Evolutionary conservation across 2,329 filamentous ascomycete species (phyloP), one percentile per base, ranked within the genome.

Genomic region (Neoarthrinium moseri): DNA sequence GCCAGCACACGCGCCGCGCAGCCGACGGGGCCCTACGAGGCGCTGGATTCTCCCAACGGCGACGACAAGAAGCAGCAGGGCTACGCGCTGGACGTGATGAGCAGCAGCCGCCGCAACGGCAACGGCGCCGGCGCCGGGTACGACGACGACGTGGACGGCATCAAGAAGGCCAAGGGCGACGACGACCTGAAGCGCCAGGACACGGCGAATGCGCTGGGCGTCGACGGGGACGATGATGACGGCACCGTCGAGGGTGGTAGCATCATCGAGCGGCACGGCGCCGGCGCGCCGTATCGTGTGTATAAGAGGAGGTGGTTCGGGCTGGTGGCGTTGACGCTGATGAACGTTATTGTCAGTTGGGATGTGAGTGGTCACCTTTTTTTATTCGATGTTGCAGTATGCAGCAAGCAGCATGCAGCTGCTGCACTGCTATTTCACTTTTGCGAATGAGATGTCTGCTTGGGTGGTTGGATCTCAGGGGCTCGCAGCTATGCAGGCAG

Each of bases 341-440:
- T 97, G 68, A 99, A 97, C 64, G 86, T 96, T 46, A 82, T 97
- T 50, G 86, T 96, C 33, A 95, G 89, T 60, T 97, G 92, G 92
- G 90, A 95, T 80, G 89, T 94, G 78, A 76, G 89, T 84, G n/a
- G n/a, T 33, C 2, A 32, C 15, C 36, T 46, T 29, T 17, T 21
- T 35, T 24, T 38, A 2, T n/a, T n/a, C n/a, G n/a, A n/a, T n/a
- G n/a, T n/a, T n/a, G n/a, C n/a, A n/a, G n/a, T n/a, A n/a, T n/a
- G n/a, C n/a, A n/a, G n/a, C n/a, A n/a, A n/a, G n/a, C n/a, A n/a
- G n/a, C n/a, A n/a, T n/a, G n/a, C 22, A 17, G n/a, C 26, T 23
- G 15, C 21, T 23, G n/a, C 12, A 20, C 13, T 10, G 20, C 5
- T 15, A 11, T 15, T 23, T 12, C 15, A 37, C 21, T 11, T 24